Evolutionary conservation across 495 filamentous ascomycete species (phyloP).

Genomic region (Neurospora sp.): DNA sequence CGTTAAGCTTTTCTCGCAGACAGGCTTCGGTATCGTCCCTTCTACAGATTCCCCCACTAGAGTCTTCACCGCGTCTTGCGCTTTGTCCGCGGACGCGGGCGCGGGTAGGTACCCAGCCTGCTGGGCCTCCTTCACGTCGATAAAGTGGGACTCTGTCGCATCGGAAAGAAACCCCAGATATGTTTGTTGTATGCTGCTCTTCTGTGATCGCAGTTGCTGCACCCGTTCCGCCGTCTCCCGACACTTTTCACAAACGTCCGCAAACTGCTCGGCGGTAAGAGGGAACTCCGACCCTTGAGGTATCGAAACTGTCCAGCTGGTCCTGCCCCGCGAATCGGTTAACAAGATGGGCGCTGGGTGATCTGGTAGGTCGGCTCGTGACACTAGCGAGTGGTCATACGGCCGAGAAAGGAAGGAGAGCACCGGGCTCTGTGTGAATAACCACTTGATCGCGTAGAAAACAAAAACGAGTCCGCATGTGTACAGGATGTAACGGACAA

Average conservation of each 20-base stretch:
- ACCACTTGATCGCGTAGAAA: conserved; percentile 21
- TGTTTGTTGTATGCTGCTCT: conserved; percentile 25
- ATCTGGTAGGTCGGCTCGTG: conserved; percentile 38
- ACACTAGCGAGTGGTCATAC: conserved; percentile 38
- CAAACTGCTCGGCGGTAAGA: conserved; percentile 46
- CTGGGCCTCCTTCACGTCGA: conserved; percentile 58
- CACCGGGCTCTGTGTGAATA: conserved; percentile 12
- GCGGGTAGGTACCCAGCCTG: conserved; percentile 43
- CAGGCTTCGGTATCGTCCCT: conserved; percentile 23
- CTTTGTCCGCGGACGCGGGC: conserved; percentile 6
- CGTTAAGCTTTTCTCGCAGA: conserved; percentile 58
- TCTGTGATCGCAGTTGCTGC: conserved; percentile 31
- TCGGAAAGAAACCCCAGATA: conserved; percentile 47
- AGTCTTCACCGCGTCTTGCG: conserved; percentile 14
- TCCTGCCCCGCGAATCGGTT: conserved; percentile 42
- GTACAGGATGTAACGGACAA: conserved; percentile 37
- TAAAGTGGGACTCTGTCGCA: conserved; percentile 47
- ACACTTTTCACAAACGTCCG: conserved; percentile 49
- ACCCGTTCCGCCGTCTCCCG: conserved; percentile 43
- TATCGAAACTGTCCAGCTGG: conserved; percentile 63
- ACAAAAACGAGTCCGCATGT: conserved; percentile 27
- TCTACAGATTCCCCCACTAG: conserved; percentile 28
- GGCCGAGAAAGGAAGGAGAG: conserved; percentile 19
- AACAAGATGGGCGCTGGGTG: conserved; percentile 51
- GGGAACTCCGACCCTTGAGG: conserved; percentile 49